These are phyloP conservation scores for Poa pratensis DNA, from an alignment of 176 grass and related monocot genomes.

Conservation along the genomic window DNA sequence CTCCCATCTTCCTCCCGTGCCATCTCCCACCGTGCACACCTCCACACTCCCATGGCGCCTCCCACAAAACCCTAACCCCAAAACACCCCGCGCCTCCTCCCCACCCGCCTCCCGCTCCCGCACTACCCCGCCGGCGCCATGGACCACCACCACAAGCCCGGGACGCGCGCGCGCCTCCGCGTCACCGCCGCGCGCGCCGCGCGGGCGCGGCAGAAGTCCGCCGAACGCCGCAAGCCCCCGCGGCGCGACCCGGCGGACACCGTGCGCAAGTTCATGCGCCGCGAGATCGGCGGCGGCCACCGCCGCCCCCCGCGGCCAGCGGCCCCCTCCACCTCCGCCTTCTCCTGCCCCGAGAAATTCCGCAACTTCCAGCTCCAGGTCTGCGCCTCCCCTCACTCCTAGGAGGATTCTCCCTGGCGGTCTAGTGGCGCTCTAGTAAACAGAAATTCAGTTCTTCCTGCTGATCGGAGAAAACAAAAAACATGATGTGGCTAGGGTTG, in stretches of 20 bases:
- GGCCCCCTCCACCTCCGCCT: conserved; percentile 45
- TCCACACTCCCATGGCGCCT: conserved; percentile 32
- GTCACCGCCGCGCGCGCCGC: conserved; percentile 52
- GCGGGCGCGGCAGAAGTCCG: conserved; percentile 53
- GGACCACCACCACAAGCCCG: conserved; percentile 57
- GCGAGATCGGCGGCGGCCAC: conserved; percentile 63
- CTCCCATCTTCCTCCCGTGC: not conserved
- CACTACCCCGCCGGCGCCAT: conserved; percentile 1
- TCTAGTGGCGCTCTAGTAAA: not conserved
- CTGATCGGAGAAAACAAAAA: not conserved
- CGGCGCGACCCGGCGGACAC: conserved; percentile 51
- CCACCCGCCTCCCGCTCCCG: not conserved
- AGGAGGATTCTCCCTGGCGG: not conserved
- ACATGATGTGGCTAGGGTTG: too few relatives aligned
- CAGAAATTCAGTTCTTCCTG: not conserved
- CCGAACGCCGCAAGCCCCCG: conserved; percentile 37
- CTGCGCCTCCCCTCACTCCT: not conserved
- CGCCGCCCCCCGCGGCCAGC: conserved; percentile 44
- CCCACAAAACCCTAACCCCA: conserved; percentile 48
- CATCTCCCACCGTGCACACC: not conserved
- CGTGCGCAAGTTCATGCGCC: conserved; percentile 55
- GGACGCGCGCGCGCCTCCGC: conserved; percentile 54
- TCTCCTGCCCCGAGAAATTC: conserved; percentile 64
- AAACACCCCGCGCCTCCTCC: not conserved
- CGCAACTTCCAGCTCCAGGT: conserved; percentile 69